phyloP scores from a whole-genome alignment of 768 basidiomycete species.

The Calocybe indica region DNA sequence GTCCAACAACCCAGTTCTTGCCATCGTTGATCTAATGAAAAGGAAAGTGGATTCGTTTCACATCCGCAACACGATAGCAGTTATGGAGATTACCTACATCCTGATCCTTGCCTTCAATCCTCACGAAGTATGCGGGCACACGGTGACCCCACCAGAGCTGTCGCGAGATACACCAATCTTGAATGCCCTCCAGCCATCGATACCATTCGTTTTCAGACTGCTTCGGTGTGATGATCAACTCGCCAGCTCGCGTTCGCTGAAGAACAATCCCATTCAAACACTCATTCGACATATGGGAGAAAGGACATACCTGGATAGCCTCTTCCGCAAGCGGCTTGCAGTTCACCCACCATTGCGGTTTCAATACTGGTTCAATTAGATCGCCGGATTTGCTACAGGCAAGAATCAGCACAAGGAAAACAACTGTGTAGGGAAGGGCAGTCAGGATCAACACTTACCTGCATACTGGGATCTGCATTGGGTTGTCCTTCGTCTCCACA shows the following conservation, averaged over 20 bases:
- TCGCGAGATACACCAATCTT: conserved; percentile 99
- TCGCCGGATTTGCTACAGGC: conserved; percentile 85
- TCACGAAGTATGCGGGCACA: conserved; percentile 89
- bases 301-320: conserved; percentile 64
- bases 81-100: conserved; percentile 41
- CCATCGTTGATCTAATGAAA: conserved; percentile 51
- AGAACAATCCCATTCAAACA: conserved; percentile 1
- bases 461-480: conserved; percentile 96
- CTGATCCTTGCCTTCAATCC: conserved; percentile 68
- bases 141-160: conserved; percentile 99
- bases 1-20: conserved; percentile 88
- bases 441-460: conserved; percentile 35
- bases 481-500: conserved; percentile 90
- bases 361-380: conserved; percentile 89
- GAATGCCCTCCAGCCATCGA: conserved; percentile 89
- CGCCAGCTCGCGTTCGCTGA: conserved; percentile 85
- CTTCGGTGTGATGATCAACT: conserved; percentile 78
- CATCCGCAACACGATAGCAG: not conserved
- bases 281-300: not conserved
- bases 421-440: not conserved
- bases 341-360: conserved; percentile 99
- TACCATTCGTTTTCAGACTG: conserved; percentile 93
- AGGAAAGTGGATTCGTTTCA: not conserved
- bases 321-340: conserved; percentile 89
- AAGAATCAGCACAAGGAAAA: conserved; percentile 2